phyloP scores from a whole-genome alignment of 108 stramenopile species.

The Pseudonitzschia multistriata region DNA sequence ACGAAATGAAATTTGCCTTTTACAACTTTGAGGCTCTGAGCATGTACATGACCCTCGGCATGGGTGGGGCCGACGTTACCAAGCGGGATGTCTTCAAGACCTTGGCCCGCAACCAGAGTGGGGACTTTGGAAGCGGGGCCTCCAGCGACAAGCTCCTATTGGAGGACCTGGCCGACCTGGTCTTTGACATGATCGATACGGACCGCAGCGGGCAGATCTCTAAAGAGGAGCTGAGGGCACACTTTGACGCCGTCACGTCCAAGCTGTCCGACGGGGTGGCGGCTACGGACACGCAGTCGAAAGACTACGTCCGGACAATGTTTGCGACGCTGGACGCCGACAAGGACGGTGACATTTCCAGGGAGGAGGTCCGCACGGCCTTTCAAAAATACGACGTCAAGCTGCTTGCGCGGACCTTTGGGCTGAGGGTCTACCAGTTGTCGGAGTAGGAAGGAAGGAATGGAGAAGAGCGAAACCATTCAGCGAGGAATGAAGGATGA shows the following conservation, averaged over 20 bases:
- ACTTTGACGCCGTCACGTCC: background rate
- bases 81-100: background rate
- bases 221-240: background rate
- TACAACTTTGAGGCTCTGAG: constrained; percentile 12
- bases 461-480: no score
- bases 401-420: constrained; percentile 3
- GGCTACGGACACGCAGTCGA: background rate
- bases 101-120: background rate
- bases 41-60: constrained; percentile 15
- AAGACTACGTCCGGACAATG: constrained; percentile 12
- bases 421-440: constrained; percentile 3
- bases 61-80: background rate
- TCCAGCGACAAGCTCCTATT: background rate
- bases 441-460: no score
- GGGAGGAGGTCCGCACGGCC: constrained; percentile 5
- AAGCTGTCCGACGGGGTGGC: background rate
- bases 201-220: constrained; percentile 5
- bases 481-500: no score
- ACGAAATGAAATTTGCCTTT: constrained; percentile 11
- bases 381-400: constrained; percentile 14
- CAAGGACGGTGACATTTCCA: background rate
- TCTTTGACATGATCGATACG: constrained; percentile 14
- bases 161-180: constrained; percentile 10
- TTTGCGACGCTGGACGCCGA: constrained; percentile 3
- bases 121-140: background rate